Percentiles rank a stretch among this genome's conserved stretches.
phyloP scores from a whole-genome alignment of 768 basidiomycete genomes.

The Podaxis rugospora region DNA sequence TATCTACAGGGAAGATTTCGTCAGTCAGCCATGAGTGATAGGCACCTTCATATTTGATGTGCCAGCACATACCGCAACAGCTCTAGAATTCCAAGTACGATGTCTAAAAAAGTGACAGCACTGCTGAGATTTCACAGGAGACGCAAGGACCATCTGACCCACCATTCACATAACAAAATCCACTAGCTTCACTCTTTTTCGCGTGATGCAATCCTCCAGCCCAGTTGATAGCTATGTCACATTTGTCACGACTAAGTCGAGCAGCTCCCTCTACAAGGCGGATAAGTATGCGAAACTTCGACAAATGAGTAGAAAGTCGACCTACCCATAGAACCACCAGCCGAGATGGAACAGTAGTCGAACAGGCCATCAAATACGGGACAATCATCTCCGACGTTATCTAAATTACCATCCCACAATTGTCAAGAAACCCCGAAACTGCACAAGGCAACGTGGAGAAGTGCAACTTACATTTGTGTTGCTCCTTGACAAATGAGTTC shows the following conservation, averaged over 20 bases:
- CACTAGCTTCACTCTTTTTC: slow-evolving; percentile 98
- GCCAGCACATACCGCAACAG: slow-evolving; percentile 59
- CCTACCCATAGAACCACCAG: slow-evolving; percentile 99
- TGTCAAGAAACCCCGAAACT: not conserved
- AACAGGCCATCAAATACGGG: slow-evolving; percentile 98
- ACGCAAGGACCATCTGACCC: slow-evolving; percentile 15
- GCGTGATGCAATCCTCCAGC: slow-evolving; percentile 98
- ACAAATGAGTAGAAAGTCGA: not conserved
- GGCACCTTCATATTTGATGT: not conserved
- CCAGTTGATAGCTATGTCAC: slow-evolving; percentile 99
- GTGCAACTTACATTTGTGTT: slow-evolving; percentile 77
- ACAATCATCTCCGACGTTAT: slow-evolving; percentile 98
- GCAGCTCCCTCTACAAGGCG: slow-evolving; percentile 84
- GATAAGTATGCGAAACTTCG: slow-evolving; percentile 9
- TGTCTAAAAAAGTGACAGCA: slow-evolving; percentile 52
- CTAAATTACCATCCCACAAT: slow-evolving; percentile 32
- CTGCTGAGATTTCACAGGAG: not conserved
- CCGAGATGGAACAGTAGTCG: slow-evolving; percentile 98
- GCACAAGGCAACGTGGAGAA: not conserved
- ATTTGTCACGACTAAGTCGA: slow-evolving; percentile 90
- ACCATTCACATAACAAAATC: slow-evolving; percentile 99
- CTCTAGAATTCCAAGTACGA: slow-evolving; percentile 95
- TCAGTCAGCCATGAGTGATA: not conserved
- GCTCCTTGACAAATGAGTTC: slow-evolving; percentile 89
- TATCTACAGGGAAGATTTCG: slow-evolving; percentile 48